Percentiles rank a stretch among this genome's conserved stretches.
Conservation (phyloP, 2,329 filamentous ascomycete species). For the Aspergillus sp. region DNA sequence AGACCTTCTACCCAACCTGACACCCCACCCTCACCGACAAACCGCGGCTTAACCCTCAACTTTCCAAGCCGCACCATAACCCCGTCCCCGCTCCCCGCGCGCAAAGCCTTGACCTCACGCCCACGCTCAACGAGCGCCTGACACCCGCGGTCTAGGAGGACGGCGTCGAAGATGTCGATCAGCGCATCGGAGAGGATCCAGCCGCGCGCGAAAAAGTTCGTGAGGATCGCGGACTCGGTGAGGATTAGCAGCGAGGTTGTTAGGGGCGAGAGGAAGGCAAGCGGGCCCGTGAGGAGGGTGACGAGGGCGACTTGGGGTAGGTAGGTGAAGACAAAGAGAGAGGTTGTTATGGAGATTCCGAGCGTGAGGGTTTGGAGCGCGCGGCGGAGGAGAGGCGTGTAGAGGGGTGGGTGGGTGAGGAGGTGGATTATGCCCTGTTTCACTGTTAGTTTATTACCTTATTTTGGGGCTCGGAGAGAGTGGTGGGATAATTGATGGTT, state of each 20-base stretch:
- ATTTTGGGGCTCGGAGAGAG: not conserved
- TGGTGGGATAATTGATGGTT: too few relatives aligned
- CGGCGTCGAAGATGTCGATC: conserved; percentile 86
- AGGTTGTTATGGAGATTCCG: conserved; percentile 70
- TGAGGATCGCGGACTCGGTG: conserved; percentile 59
- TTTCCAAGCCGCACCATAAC: conserved; percentile 60
- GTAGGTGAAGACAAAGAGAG: conserved; percentile 90
- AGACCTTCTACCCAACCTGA: conserved; percentile 53
- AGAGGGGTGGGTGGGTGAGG: conserved; percentile 60
- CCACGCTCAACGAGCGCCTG: conserved; percentile 72
- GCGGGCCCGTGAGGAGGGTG: conserved; percentile 79
- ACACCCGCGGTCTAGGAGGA: conserved; percentile 59
- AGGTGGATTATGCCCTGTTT: conserved; percentile 65
- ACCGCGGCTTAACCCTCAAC: conserved; percentile 56
- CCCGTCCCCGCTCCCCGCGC: not conserved
- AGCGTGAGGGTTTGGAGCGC: conserved; percentile 68
- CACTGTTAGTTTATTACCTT: not conserved
- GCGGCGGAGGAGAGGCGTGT: conserved; percentile 62
- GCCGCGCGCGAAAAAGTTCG: conserved; percentile 62
- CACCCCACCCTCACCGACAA: conserved; percentile 51
- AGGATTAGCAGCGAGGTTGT: conserved; percentile 64
- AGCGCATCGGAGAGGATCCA: conserved; percentile 82
- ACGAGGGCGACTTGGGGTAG: conserved; percentile 81
- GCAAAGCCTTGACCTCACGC: conserved; percentile 26
- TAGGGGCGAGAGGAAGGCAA: conserved; percentile 65